Evolutionary conservation across 345 rosid genomes (phyloP).

Genomic region (Brassica rapa): DNA sequence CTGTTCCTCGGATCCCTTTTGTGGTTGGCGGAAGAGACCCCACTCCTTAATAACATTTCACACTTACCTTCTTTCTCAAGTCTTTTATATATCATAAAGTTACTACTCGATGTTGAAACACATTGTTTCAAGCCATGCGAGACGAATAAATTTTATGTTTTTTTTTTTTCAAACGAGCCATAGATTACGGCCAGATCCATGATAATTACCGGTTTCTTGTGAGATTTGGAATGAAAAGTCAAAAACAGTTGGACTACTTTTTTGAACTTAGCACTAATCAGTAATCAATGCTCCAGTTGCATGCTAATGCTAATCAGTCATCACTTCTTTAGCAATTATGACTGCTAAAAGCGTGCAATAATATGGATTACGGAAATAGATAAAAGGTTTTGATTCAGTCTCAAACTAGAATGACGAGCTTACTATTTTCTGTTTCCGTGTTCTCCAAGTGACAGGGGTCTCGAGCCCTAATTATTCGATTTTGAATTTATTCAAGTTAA

Average conservation of each 20-base stretch:
- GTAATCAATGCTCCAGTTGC: conserved; percentile 33
- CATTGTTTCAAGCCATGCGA: conserved; percentile 18
- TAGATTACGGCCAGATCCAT: conserved; percentile 10
- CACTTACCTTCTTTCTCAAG: conserved; percentile 17
- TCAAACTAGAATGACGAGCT: not conserved
- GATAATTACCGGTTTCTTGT: not conserved
- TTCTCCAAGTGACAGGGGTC: not conserved
- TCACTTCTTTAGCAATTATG: conserved; percentile 31
- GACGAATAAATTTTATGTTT: not conserved
- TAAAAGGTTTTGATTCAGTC: not conserved
- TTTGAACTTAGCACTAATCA: conserved; percentile 18
- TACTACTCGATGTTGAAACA: not conserved
- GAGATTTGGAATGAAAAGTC: not conserved
- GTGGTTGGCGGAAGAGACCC: conserved; percentile 38
- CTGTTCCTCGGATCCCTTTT: conserved; percentile 37
- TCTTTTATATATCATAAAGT: not conserved
- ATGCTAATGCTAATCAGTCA: conserved; percentile 33
- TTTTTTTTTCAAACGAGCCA: not conserved
- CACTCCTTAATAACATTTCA: conserved; percentile 23
- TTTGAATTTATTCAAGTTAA: not conserved
- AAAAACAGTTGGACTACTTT: conserved; percentile 8
- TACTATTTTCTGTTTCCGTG: not conserved
- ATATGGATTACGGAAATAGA: not conserved
- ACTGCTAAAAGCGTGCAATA: conserved; percentile 35
- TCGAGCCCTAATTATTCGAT: conserved; percentile 1